A percentile compares a stretch with the other conserved stretches of the same genome.
Evolutionary conservation across 768 basidiomycete species (phyloP).

Genomic region (Russula dissimulans): DNA sequence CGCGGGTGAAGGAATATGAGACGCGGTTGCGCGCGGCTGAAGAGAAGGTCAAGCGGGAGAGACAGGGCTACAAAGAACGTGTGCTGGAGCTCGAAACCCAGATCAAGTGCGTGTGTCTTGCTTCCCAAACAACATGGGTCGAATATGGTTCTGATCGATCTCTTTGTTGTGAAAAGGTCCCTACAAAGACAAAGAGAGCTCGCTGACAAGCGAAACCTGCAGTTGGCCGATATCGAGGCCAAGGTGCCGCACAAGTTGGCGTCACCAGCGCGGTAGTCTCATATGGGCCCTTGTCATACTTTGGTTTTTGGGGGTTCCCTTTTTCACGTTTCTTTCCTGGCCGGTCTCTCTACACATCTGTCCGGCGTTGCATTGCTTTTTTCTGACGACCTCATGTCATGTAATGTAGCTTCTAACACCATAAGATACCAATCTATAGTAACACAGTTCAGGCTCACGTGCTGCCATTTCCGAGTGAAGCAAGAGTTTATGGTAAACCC

Average conservation of each 20-base stretch:
- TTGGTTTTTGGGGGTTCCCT: neutral
- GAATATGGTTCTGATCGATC: slow-evolving; percentile 1
- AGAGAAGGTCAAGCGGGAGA: slow-evolving; percentile 87
- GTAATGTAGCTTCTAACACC: slow-evolving; percentile 6
- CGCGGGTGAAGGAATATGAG: slow-evolving; percentile 91
- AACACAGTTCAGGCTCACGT: neutral
- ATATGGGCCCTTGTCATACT: neutral
- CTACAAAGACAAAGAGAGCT: slow-evolving; percentile 69
- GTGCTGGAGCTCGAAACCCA: slow-evolving; percentile 60
- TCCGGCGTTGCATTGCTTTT: slow-evolving; percentile 7
- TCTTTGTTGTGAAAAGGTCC: slow-evolving; percentile 35
- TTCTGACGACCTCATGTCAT: slow-evolving; percentile 4
- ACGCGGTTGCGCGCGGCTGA: slow-evolving; percentile 69
- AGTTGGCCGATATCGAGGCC: slow-evolving; percentile 41
- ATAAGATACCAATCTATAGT: slow-evolving; percentile 10
- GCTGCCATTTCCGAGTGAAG: no score
- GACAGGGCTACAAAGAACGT: slow-evolving; percentile 89
- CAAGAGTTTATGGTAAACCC: no score
- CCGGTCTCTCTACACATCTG: neutral
- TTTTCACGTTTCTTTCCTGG: neutral
- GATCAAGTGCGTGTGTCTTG: slow-evolving; percentile 43
- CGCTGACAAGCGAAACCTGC: slow-evolving; percentile 64
- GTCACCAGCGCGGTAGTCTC: slow-evolving; percentile 9
- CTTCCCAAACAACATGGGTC: neutral
- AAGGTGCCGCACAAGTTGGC: slow-evolving; percentile 15